phyloP scores from a whole-genome alignment of 192 early-diverging fungal genomes.

The Umbelopsis vinacea region DNA sequence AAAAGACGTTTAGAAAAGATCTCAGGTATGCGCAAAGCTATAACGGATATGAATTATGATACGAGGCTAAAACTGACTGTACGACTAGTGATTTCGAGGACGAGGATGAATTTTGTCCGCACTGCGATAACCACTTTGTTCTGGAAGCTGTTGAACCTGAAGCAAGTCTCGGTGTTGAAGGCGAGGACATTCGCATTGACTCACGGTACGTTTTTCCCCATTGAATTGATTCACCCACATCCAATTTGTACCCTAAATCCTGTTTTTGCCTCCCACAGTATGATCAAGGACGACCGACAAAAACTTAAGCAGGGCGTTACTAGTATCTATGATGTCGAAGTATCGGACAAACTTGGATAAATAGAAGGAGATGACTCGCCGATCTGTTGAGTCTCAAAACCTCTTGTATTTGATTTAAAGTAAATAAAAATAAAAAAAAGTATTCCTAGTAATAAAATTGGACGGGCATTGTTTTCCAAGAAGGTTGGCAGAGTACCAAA shows the following conservation, averaged over 20 bases:
- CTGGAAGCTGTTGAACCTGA: conserved; percentile 90
- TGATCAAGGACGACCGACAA: conserved; percentile 35
- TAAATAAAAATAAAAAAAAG: too few relatives aligned
- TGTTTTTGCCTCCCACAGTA: conserved; percentile 4
- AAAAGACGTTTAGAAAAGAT: conserved; percentile 96
- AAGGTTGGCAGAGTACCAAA: too few relatives aligned
- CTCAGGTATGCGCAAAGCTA: conserved; percentile 46
- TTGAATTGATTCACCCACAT: neutral
- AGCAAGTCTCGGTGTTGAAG: conserved; percentile 88
- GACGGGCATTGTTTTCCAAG: too few relatives aligned
- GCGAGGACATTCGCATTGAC: conserved; percentile 87
- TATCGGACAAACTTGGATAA: conserved; percentile 37
- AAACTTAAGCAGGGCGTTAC: conserved; percentile 7
- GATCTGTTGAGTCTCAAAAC: neutral
- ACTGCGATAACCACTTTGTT: conserved; percentile 98
- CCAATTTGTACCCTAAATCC: too few relatives aligned
- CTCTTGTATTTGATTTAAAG: too few relatives aligned
- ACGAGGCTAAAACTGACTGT: neutral
- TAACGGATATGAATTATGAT: neutral
- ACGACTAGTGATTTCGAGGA: conserved; percentile 82
- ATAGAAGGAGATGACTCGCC: neutral
- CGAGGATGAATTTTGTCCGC: conserved; percentile 95
- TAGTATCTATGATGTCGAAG: conserved; percentile 37
- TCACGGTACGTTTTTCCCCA: conserved; percentile 49
- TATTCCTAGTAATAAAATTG: too few relatives aligned